Percentiles rank a stretch among this genome's conserved stretches.
Conservation (phyloP, 257 asterid species). For the Penstemon newberryi region DNA sequence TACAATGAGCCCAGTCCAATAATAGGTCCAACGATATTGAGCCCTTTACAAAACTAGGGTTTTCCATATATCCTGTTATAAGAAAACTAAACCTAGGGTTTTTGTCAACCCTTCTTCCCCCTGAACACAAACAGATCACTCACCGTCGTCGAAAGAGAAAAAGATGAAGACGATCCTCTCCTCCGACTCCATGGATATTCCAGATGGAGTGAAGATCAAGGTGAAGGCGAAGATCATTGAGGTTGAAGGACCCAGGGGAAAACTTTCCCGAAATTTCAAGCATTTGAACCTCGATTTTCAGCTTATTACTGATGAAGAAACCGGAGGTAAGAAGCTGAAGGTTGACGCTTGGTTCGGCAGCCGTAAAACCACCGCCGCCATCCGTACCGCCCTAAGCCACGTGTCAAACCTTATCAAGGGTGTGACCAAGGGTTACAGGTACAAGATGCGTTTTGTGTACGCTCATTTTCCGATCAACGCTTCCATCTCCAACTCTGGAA, state of each 20-base stretch:
- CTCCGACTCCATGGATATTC: slow-evolving; percentile 76
- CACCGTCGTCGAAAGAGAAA: not conserved
- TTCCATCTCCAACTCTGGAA: slow-evolving; percentile 47
- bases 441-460: slow-evolving; percentile 87
- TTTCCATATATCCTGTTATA: too few relatives aligned
- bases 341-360: slow-evolving; percentile 85
- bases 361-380: slow-evolving; percentile 76
- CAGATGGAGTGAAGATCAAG: slow-evolving; percentile 68
- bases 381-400: slow-evolving; percentile 83
- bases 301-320: slow-evolving; percentile 59
- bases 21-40: too few relatives aligned
- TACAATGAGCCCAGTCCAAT: too few relatives aligned
- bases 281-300: slow-evolving; percentile 80
- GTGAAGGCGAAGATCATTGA: slow-evolving; percentile 71
- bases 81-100: slow-evolving; percentile 15
- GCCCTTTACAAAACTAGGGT: too few relatives aligned
- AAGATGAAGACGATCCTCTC: slow-evolving; percentile 73
- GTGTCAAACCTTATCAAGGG: slow-evolving; percentile 71
- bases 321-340: slow-evolving; percentile 76
- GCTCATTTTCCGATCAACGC: slow-evolving; percentile 90
- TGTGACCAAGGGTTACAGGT: slow-evolving; percentile 75
- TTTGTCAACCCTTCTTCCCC: not conserved
- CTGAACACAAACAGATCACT: not conserved
- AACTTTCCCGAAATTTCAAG: slow-evolving; percentile 61
- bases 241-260: slow-evolving; percentile 85